Base-by-base conservation (phyloP, 805 yeast genomes). In the Komagataella pastoris region DNA sequence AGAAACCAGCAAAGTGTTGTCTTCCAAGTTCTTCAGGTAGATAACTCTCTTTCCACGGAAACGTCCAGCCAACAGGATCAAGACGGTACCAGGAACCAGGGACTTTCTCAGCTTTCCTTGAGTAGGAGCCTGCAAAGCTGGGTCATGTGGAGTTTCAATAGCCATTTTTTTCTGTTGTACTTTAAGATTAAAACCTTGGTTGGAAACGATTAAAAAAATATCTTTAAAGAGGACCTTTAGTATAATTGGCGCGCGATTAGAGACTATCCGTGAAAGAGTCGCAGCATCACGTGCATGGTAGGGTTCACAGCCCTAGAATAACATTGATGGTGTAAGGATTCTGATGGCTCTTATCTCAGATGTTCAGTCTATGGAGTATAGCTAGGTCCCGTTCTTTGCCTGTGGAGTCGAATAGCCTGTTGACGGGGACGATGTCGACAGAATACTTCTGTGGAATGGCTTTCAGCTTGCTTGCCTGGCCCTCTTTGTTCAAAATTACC, bases 11-110 rank as follows among this genome's bases (percentile, higher is more conserved):
- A 91, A 79, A 60, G 97, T 91, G 89, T 88, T 88, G 83, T 93
- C 98, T 78, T 89, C 96, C 71, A 93, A 82, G 75, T 85, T 77
- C 85, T 91, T 91, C 73, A 91, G 84, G 86, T 85, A 86, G 61
- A 91, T 97, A 66, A 93, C 99, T 80, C 98, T 90, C 88, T 91
- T 93, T 75, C 99, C 99, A 79, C 99, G 88, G 95, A 89, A 91
- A 77, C 97, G 88, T 73, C 99, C 99, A 68, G 99, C 97, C 72
- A 91, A 83, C 74, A 91, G 78, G 75, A 91, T 91, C 73, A 93
- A 80, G 64, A 91, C 97, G 69, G 97, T 86, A 74, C 99, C 99
- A 75, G 97, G 97, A 50, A 65, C 67, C 51, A 65, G 58, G 30
- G 67, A 87, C 67, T 95, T 79, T 77, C 99, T 90, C 74, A 93